Percentiles rank a stretch among this genome's conserved stretches.
phyloP scores from a whole-genome alignment of 805 yeast species.

The Lachancea sp. region DNA sequence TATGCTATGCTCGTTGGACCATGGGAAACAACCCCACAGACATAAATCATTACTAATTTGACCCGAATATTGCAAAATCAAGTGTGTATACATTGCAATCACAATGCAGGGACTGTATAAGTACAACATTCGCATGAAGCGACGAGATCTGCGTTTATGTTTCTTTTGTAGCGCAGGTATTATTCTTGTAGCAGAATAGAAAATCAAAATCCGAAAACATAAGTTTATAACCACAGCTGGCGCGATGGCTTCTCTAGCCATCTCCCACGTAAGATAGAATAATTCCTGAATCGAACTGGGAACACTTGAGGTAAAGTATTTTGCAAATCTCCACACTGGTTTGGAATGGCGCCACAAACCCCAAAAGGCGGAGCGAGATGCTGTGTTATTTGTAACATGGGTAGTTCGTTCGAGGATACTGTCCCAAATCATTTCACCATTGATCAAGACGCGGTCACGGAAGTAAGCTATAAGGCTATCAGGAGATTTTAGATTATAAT shows the following conservation, averaged over 20 bases:
- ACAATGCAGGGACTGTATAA: conserved; percentile 91
- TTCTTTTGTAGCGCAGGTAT: conserved; percentile 64
- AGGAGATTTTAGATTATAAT: conserved; percentile 30
- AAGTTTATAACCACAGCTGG: conserved; percentile 76
- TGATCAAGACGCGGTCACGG: conserved; percentile 26
- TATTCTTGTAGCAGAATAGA: conserved; percentile 87
- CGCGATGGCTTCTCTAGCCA: conserved; percentile 58
- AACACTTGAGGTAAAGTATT: conserved; percentile 27
- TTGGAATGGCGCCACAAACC: conserved; percentile 15
- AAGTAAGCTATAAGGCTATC: conserved; percentile 30
- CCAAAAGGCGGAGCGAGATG: conserved; percentile 17
- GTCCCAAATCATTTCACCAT: conserved; percentile 26
- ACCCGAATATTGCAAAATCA: conserved; percentile 83
- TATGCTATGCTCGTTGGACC: conserved; percentile 9
- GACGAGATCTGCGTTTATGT: conserved; percentile 25
- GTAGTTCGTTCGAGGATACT: conserved; percentile 20
- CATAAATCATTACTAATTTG: conserved; percentile 58
- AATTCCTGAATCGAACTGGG: conserved; percentile 30
- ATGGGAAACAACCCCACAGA: conserved; percentile 44
- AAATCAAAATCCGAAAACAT: conserved; percentile 79
- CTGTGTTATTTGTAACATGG: conserved; percentile 16
- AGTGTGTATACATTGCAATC: conserved; percentile 90
- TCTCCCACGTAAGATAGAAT: conserved; percentile 33
- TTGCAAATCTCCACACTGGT: conserved; percentile 28
- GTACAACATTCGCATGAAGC: conserved; percentile 54